These are phyloP conservation scores for Penicillium frequentans DNA, from an alignment of 2,329 filamentous ascomycete species.

Conservation along the genomic window DNA sequence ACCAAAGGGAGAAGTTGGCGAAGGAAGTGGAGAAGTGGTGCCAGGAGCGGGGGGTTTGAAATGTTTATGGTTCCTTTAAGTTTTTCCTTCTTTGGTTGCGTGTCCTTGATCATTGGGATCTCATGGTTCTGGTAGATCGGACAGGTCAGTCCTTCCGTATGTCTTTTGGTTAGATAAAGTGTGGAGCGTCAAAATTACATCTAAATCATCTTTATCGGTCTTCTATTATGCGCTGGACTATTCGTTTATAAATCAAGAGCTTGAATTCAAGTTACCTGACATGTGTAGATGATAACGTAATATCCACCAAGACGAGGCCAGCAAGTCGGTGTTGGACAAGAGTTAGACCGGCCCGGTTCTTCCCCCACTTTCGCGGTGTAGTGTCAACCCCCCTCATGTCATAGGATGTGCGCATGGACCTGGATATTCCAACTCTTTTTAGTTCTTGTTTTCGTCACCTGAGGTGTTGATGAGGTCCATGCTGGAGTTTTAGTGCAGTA, in stretches of 20 bases:
- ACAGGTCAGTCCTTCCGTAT: not conserved
- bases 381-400: not conserved
- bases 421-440: not conserved
- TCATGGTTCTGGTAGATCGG: not conserved
- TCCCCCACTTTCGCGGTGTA: not conserved
- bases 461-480: not conserved
- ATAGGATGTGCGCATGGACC: not conserved
- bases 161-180: not conserved
- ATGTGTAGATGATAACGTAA: not conserved
- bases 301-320: not conserved
- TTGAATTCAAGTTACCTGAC: not conserved
- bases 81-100: not conserved
- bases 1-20: conserved; percentile 34
- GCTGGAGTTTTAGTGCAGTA: not conserved
- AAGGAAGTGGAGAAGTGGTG: conserved; percentile 49
- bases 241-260: too few species aligned
- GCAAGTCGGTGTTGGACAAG: not conserved
- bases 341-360: not conserved
- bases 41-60: conserved; percentile 43
- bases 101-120: not conserved
- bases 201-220: too few species aligned
- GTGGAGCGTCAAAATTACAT: not conserved
- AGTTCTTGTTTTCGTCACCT: not conserved
- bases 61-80: not conserved
- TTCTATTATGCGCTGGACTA: too few species aligned